Base-by-base conservation (phyloP, 768 basidiomycete species). In the Lentinula boryana region DNA sequence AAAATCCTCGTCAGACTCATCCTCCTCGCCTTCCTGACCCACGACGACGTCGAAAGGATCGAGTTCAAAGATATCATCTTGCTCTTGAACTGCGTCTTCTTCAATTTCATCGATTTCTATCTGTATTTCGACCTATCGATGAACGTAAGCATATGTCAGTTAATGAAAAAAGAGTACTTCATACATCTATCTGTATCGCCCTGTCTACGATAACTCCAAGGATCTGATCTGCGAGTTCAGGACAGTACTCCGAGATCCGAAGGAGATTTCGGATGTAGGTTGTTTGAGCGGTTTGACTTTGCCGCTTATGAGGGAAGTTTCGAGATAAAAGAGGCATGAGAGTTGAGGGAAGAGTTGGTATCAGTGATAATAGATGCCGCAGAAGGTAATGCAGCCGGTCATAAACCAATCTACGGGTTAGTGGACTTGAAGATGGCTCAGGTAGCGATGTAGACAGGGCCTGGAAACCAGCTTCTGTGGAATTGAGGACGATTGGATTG, bases 71-170 rank as follows among this genome's bases (percentile, higher is more conserved):
- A 89, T 60, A 15, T 78, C 78, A 1, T 78, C 81, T n/a, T 79
- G 78, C 33, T 85, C 85, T 6, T 75, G 78, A 3, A 77, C 71
- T 6, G 84, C 71, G 16, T 81, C 82, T 13, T 80, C 89, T 66
- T 96, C 95, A 4, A 95, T 76, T 65, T 97, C 93, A 69, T 98
- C 95, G 3, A 94, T 69, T 67, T 95, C 94, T n/a, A 93, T 89
- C 69, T 97, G 95, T 35, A 99, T 95, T 74, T 99, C 96, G 31
- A 97, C 93, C 93, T 95, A 63, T 48, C 27, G 60, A 31, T 10
- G 35, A 44, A 7, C n/a, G 41, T 58, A 7, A 46, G 18, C 43
- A 7, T 9, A 58, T 9, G 52, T 43, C 40, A 33, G 15, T 48
- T 4, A n/a, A 51, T 12, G 2, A 15, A 50, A 51, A 13, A 9